Base-by-base conservation (phyloP, 2,329 filamentous ascomycete species). In the Fusarium tricinctum region DNA sequence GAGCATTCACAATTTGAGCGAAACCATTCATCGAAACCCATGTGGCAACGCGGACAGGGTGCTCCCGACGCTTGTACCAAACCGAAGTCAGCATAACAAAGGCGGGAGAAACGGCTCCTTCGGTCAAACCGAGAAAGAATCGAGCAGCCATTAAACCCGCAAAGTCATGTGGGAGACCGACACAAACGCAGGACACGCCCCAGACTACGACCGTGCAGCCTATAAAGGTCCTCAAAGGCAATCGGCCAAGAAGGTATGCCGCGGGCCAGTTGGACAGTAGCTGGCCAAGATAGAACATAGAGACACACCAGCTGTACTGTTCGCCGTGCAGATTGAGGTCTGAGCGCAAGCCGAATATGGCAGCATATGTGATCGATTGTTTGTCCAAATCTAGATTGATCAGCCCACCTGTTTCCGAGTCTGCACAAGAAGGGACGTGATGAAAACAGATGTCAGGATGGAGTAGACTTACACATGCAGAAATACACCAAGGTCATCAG, bases 11-110 rank as follows among this genome's bases (percentile, higher is more conserved):
- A 4, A 74, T 72, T 58, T 76, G 75, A 13, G 73, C 68, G 17
- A 75, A 39, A 8, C 74, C 74, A 26, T 73, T 73, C 68, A 77
- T 76, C 22, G 70, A 73, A 17, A 76, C 63, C 76, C 76, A 78
- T 1, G 72, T 59, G 0, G 76, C 74, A 2, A 73, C 66, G 35
- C 77, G 74, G 19, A 75, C 63, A 8, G 75, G 69, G 23, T 78
- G 76, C 45, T 78, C 77, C 19, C 66, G 63, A 9, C 63, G 66
- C 8, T 66, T 69, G 50, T 77, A 78, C 75, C 73, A 78, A 39
- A 71, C 73, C 12, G 71, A 73, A 3, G 75, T 78, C 43, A 78
- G 73, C 44, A 75, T 74, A 23, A 78, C 68, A 51, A 78, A 78
- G 19, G 75, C 75, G 3, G 76, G 77, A 4, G 75, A 76, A 1